Base-by-base conservation (phyloP, 495 filamentous ascomycete genomes). In the Aspergillus biplanus region DNA sequence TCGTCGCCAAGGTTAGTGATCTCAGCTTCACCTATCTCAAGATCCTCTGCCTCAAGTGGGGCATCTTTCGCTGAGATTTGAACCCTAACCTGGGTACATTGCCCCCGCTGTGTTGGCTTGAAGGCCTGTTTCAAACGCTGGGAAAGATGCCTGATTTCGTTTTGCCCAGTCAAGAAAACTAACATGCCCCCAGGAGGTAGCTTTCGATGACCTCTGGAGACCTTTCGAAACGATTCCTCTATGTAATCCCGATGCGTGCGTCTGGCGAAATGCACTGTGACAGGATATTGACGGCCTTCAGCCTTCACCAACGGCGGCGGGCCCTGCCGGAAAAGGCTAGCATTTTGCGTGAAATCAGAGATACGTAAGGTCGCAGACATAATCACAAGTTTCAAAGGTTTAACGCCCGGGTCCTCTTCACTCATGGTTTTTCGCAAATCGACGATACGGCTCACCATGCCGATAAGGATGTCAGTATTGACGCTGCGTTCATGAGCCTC, bases 401-500 rank as follows among this genome's bases (percentile, higher is more conserved):
- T 86, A 50, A 87, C 75, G n/a, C 80, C 77, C 0, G 85, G 75
- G 65, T 90, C 81, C 72, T 90, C 85, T 60, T 76, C 73, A 18
- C 80, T 81, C 82, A 93, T 85, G 6, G 83, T 74, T 63, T 86
- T 83, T 55, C 90, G 79, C 58, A 97, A 74, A 58, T 92, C 90
- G 12, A 97, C 89, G 21, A 97, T 93, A 68, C 95, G 85, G 69
- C 92, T 97, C 52, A 97, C 85, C 87, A 99, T 94, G 11, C 95
- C 94, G 68, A 99, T 92, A 33, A 98, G 80, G 58, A 99, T 97
- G 73, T 98, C 96, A 13, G 96, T 98, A 69, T 99, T 98, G 61
- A 97, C 89, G 69, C 93, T 97, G 67, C 96, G 86, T 70, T 99
- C 96, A 79, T 99, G 96, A 11, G 96, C 96, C 77, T 99, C 96